Base-by-base conservation (phyloP, 176 grass and related monocot genomes). In the Cocos nucifera region DNA sequence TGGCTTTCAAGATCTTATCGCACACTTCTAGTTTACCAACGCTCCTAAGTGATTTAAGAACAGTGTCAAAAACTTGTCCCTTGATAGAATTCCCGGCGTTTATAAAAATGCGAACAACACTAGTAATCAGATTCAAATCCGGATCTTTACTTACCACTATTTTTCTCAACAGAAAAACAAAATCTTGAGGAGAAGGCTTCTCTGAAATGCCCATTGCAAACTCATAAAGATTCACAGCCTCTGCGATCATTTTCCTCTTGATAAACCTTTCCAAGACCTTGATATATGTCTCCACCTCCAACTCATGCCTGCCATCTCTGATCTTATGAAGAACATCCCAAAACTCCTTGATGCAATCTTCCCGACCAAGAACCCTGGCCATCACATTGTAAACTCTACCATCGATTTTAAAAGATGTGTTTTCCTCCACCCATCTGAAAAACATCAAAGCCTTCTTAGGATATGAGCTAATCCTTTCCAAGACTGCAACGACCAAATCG, bases 21-120 rank as follows among this genome's bases (percentile, higher is more conserved):
- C 85, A 81, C 69, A 71, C 70, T 32, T 35, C 85, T 75, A 86
- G 75, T 82, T 67, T 95, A 59, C 54, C 73, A n/a, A 95, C 85
- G 16, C 85, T 78, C 70, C 62, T 78, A 75, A 89, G 57, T 8
- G 85, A 86, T 73, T 83, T 86, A 28, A 95, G 49, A 75, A 86
- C 72, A 53, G 56, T 58, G 66, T 60, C 51, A 53, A 89, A 86
- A 56, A 80, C n/a, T 0, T 70, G 78, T 52, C 15, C 44, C 49
- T 83, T 61, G 7, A 95, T 64, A 64, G 58, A 67, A 79, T 86
- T 75, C 19, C 85, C 85, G 1, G 54, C 69, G 29, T 73, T 68
- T 22, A 70, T 57, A 70, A 79, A 86, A 54, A 57, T 72, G 19
- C 56, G 48, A 51, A 81, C 66, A 18, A 95, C 50, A 24, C 72